phyloP scores from a whole-genome alignment of 1,284 basidiomycete genomes.

The Irpex rosettiformis region DNA sequence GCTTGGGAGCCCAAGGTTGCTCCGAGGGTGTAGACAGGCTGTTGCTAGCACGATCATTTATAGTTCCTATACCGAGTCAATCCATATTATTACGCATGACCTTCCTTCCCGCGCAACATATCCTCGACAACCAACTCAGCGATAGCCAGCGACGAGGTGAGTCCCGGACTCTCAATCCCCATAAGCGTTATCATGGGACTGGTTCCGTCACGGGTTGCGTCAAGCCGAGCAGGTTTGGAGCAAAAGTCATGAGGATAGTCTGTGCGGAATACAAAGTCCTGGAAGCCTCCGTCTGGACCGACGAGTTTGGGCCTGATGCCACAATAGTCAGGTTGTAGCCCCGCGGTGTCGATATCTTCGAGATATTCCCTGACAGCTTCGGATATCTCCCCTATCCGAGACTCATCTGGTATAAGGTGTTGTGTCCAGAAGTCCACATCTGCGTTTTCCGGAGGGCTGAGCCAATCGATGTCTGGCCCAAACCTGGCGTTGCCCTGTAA shows the following conservation, averaged over 20 bases:
- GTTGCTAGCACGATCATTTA: not conserved
- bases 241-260: slow-evolving; percentile 40
- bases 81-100: slow-evolving; percentile 14
- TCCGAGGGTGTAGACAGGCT: slow-evolving; percentile 32
- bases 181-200: slow-evolving; percentile 71
- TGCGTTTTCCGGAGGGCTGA: slow-evolving; percentile 52
- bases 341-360: slow-evolving; percentile 61
- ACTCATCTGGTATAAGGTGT: slow-evolving; percentile 68
- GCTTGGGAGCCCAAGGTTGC: slow-evolving; percentile 81
- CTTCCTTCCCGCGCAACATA: slow-evolving; percentile 34
- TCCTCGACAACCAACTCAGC: slow-evolving; percentile 69
- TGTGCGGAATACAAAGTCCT: slow-evolving; percentile 76
- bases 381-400: slow-evolving; percentile 62
- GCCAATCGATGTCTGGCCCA: slow-evolving; percentile 92
- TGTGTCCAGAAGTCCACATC: slow-evolving; percentile 75
- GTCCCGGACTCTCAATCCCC: slow-evolving; percentile 76
- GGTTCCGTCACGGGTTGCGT: slow-evolving; percentile 11
- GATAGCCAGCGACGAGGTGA: slow-evolving; percentile 73
- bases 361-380: slow-evolving; percentile 71
- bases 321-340: slow-evolving; percentile 84
- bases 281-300: slow-evolving; percentile 72
- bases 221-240: slow-evolving; percentile 16
- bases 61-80: not conserved
- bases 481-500: slow-evolving; percentile 87
- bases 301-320: slow-evolving; percentile 91